These are phyloP conservation scores for Cryptosporidium ryanae DNA, from an alignment of 169 alveolate genomes.

Conservation along the genomic window DNA sequence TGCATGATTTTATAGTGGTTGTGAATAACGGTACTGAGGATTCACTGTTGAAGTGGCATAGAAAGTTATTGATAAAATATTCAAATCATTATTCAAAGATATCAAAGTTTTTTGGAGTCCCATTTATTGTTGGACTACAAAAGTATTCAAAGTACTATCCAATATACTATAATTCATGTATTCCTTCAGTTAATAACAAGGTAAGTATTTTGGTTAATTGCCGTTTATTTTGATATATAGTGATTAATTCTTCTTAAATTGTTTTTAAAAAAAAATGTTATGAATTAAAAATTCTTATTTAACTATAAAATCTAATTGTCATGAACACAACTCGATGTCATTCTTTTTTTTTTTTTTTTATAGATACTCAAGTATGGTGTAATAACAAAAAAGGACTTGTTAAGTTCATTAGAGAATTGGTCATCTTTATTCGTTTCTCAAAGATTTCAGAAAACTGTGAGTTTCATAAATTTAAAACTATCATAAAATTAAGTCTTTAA, in stretches of 20 bases:
- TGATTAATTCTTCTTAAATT: too few relatives aligned
- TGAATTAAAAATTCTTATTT: too few relatives aligned
- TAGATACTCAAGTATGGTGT: constrained; percentile 52
- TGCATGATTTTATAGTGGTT: constrained; percentile 58
- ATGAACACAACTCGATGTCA: too few relatives aligned
- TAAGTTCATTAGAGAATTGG: constrained; percentile 28
- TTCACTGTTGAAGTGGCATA: constrained; percentile 40
- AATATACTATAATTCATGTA: constrained; percentile 42
- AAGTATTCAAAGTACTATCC: constrained; percentile 32
- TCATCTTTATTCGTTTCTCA: constrained; percentile 18
- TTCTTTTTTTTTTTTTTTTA: neutral
- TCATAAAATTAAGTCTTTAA: too few relatives aligned
- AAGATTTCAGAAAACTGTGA: constrained; percentile 63
- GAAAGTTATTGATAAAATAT: neutral
- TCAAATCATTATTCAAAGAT: constrained; percentile 49
- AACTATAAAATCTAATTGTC: too few relatives aligned
- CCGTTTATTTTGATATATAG: too few relatives aligned
- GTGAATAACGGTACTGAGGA: constrained; percentile 7
- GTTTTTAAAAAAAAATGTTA: too few relatives aligned
- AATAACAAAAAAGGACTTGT: constrained; percentile 12
- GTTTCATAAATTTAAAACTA: too few relatives aligned
- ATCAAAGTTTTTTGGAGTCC: neutral
- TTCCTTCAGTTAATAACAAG: constrained; percentile 19
- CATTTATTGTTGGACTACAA: constrained; percentile 10
- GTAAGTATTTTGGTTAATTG: neutral